Evolutionary conservation across 2,329 filamentous ascomycete genomes (phyloP).

Genomic region (Exserohilum rostratum): DNA sequence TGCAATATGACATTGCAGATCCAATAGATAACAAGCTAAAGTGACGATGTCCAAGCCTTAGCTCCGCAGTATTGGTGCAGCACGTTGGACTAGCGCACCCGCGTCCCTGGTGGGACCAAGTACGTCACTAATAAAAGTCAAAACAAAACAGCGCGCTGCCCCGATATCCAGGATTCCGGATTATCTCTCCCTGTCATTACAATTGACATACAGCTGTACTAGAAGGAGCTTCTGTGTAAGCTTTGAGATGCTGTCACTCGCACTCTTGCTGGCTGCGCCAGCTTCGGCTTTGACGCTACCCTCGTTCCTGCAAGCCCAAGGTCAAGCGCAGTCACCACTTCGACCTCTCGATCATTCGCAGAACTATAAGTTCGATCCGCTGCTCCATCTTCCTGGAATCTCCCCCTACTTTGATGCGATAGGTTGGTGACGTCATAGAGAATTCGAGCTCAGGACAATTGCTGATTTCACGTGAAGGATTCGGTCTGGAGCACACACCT

Average conservation of each 20-base stretch:
- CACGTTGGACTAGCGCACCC: constrained; percentile 8
- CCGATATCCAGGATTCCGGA: neutral
- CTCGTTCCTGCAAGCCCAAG: constrained; percentile 12
- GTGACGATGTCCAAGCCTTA: constrained; percentile 8
- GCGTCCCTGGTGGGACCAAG: neutral
- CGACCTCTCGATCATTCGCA: constrained; percentile 36
- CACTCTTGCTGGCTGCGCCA: constrained; percentile 27
- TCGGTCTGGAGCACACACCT: constrained; percentile 53
- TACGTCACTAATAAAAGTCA: constrained; percentile 12
- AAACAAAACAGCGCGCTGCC: constrained; percentile 14
- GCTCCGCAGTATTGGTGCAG: neutral
- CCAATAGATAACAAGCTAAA: neutral
- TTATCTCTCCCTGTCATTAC: neutral
- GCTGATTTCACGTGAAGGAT: constrained; percentile 19
- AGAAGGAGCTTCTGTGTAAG: neutral
- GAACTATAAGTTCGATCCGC: constrained; percentile 54
- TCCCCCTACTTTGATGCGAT: constrained; percentile 57
- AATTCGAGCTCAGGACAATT: neutral
- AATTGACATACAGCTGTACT: neutral
- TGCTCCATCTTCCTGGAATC: constrained; percentile 58
- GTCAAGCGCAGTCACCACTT: constrained; percentile 18
- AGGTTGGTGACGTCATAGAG: constrained; percentile 24
- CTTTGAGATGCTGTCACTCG: constrained; percentile 17
- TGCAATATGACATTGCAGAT: neutral
- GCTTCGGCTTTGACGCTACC: constrained; percentile 27